phyloP scores from a whole-genome alignment of 1,284 basidiomycete species.

The Tetrapyrgos nigripes region DNA sequence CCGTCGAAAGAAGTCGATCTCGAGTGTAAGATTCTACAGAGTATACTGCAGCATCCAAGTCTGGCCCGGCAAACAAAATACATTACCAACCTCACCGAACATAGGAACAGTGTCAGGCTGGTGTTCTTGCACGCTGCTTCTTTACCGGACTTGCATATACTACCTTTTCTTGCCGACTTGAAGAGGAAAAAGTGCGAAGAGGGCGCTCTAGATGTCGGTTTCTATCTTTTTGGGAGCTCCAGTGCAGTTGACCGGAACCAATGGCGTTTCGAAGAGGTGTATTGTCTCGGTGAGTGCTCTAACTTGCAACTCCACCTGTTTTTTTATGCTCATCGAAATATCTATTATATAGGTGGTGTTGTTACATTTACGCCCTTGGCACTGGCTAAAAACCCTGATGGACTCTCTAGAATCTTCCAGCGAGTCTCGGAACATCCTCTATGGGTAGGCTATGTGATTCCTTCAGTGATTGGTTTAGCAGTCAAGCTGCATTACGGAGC shows the following conservation, averaged over 20 bases:
- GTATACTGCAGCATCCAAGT: constrained; percentile 50
- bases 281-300: constrained; percentile 57
- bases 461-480: constrained; percentile 60
- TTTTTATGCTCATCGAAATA: constrained; percentile 10
- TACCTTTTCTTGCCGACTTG: constrained; percentile 55
- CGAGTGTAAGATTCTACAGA: too few relatives aligned
- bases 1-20: too few relatives aligned
- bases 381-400: constrained; percentile 56
- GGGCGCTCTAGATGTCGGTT: constrained; percentile 50
- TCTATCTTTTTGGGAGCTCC: constrained; percentile 15
- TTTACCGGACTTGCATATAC: constrained; percentile 48
- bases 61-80: not conserved
- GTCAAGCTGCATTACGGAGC: constrained; percentile 36
- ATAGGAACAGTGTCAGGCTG: constrained; percentile 43
- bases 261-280: constrained; percentile 70
- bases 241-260: constrained; percentile 23
- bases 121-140: constrained; percentile 71
- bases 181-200: constrained; percentile 47
- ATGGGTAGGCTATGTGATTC: constrained; percentile 70
- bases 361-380: constrained; percentile 68
- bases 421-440: constrained; percentile 62
- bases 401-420: constrained; percentile 50
- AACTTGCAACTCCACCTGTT: not conserved
- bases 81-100: not conserved
- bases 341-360: constrained; percentile 59